Base-by-base conservation (phyloP, 1,284 basidiomycete genomes). In the Ceratobasidium sp. region DNA sequence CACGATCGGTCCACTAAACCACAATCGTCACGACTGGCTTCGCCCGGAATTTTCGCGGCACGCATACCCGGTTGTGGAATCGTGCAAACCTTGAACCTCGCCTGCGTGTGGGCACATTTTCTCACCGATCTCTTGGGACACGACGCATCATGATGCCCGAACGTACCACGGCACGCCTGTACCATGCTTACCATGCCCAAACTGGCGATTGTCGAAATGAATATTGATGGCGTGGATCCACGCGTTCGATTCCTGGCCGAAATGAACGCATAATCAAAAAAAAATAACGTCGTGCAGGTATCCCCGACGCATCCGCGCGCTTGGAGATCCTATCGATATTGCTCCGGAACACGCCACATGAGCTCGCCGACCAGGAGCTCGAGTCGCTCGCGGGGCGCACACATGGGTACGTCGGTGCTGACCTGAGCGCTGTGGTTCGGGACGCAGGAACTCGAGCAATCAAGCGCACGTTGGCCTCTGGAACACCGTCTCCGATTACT, bases 371-470 rank as follows among this genome's bases (percentile, higher is more conserved):
- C 0, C 80, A 81, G 0, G 86, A 92, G 2, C 82, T 98, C 1
- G 79, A 81, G 23, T 74, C 82, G 0, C 78, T 98, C 14, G 90
- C 95, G 0, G 41, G n/a, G 11, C 85, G 87, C 27, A 95, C 95
- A 1, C 95, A 99, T 74, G 97, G 97, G 0, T 99, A 96, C 75
- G 97, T 99, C 56, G 97, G 97, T 7, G 97, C 97, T 1, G 97
- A 99, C 77, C 82, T 99, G 33, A 87, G 88, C 52, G 91, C 95
- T 0, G 87, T 98, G 52, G 87, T 99, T 25, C 89, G 96, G 23
- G 93, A 98, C 78, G 94, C 95, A 6, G 95, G 95, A 1, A 94
- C 95, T 7, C 78, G 86, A 9, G 92, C 95, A 1, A 96, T 98
- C 75, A 93, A 95, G 74, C 87, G 90, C 27, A 91, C 85, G 84